Evolutionary conservation across 2,329 filamentous ascomycete genomes (phyloP).

Genomic region (Lizonia empirigonia): DNA sequence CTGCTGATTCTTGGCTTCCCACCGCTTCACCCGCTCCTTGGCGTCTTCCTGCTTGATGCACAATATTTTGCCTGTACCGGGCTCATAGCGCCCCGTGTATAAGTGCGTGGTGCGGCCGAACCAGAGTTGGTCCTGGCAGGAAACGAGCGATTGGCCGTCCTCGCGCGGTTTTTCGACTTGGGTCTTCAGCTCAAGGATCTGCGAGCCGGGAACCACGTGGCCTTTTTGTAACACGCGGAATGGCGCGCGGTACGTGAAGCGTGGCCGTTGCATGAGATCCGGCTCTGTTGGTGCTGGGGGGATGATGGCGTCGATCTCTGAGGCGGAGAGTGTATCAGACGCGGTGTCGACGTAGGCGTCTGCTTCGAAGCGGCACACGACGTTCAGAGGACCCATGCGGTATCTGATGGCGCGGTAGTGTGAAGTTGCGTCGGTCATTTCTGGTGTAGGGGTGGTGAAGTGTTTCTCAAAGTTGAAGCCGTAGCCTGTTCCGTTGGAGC

Average conservation of each 20-base stretch:
- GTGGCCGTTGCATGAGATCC: constrained; percentile 17
- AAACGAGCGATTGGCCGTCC: constrained; percentile 6
- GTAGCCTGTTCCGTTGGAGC: constrained; percentile 19
- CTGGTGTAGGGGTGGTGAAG: constrained; percentile 28
- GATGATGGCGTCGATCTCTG: constrained; percentile 13
- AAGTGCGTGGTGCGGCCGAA: constrained; percentile 38
- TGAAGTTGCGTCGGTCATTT: constrained; percentile 35
- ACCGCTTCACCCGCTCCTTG: constrained; percentile 21
- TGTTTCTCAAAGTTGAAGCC: constrained; percentile 36
- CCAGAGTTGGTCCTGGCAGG: constrained; percentile 39
- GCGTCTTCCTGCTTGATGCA: constrained; percentile 26
- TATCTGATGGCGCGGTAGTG: constrained; percentile 41
- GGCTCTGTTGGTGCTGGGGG: not conserved
- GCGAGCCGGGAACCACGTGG: constrained; percentile 26
- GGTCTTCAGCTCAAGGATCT: constrained; percentile 38
- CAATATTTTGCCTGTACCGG: constrained; percentile 17
- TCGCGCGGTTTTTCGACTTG: constrained; percentile 19
- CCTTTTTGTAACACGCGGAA: constrained; percentile 35
- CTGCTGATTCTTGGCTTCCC: constrained; percentile 32
- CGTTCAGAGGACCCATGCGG: constrained; percentile 31
- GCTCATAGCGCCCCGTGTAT: constrained; percentile 28
- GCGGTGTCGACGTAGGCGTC: constrained; percentile 34
- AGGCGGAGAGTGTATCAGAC: constrained; percentile 16
- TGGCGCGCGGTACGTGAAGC: constrained; percentile 23
- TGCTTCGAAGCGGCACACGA: constrained; percentile 38